Percentiles rank a stretch among this genome's conserved stretches.
phyloP scores from a whole-genome alignment of 2,329 filamentous ascomycete species.

The Chrysosporium keratinophilum region DNA sequence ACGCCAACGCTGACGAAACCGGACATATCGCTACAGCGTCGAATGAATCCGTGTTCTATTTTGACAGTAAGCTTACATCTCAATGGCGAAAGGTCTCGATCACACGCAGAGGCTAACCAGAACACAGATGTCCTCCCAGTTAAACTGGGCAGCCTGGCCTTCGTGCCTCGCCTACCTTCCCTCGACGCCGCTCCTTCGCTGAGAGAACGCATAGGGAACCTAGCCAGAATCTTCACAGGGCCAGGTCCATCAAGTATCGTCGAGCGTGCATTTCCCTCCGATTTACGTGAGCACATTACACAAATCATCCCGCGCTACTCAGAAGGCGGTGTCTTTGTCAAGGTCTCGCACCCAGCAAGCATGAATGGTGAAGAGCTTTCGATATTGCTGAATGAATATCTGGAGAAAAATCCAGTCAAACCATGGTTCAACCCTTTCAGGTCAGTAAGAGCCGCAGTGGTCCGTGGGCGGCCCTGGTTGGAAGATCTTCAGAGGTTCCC shows the following conservation, averaged over 20 bases:
- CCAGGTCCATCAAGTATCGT: constrained; percentile 49
- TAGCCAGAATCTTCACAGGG: constrained; percentile 42
- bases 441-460: constrained; percentile 58
- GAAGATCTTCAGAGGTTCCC: constrained; percentile 84
- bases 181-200: constrained; percentile 37
- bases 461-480: constrained; percentile 81
- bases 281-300: constrained; percentile 57
- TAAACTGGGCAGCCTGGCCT: constrained; percentile 47
- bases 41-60: constrained; percentile 77
- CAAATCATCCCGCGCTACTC: constrained; percentile 76
- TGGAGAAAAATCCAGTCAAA: constrained; percentile 61
- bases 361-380: constrained; percentile 47
- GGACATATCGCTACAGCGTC: constrained; percentile 70
- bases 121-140: constrained; percentile 69
- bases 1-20: constrained; percentile 21
- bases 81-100: neutral
- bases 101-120: constrained; percentile 3
- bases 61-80: constrained; percentile 57
- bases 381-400: constrained; percentile 49
- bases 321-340: constrained; percentile 89
- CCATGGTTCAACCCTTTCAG: constrained; percentile 86
- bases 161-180: constrained; percentile 47
- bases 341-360: constrained; percentile 53
- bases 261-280: constrained; percentile 52
- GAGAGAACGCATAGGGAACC: constrained; percentile 39